Evolutionary conservation across 331 rosid genomes (phyloP).

Genomic region (Malus hybrid): DNA sequence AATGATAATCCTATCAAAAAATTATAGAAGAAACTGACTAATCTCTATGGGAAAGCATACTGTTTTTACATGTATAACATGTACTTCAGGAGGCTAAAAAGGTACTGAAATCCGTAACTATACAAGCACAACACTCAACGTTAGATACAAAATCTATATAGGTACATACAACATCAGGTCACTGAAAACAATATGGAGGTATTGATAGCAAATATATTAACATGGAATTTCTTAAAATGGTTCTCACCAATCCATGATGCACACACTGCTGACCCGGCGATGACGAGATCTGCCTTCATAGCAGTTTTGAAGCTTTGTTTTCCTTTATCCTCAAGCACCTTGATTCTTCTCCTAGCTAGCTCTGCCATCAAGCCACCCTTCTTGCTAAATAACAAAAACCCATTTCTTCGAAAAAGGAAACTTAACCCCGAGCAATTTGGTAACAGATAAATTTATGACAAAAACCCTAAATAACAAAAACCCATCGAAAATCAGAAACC

Average conservation of each 20-base stretch:
- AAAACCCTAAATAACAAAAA: too few species aligned
- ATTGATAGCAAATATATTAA: background rate
- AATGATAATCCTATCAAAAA: background rate
- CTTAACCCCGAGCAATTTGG: too few species aligned
- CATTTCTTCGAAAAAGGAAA: too few species aligned
- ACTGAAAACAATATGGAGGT: background rate
- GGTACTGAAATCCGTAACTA: background rate
- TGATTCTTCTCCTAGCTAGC: conserved; percentile 65
- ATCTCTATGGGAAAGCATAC: background rate
- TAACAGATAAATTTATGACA: too few species aligned
- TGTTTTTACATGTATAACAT: background rate
- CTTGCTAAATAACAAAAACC: conserved; percentile 33
- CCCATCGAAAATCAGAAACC: too few species aligned
- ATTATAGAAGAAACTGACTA: background rate
- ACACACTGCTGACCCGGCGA: conserved; percentile 86
- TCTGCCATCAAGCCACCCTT: conserved; percentile 86
- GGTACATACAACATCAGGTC: background rate
- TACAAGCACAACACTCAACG: background rate
- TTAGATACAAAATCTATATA: background rate
- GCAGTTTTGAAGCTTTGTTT: conserved; percentile 68
- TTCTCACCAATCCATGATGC: conserved; percentile 89
- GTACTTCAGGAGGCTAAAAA: conserved; percentile 4
- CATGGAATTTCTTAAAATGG: conserved; percentile 5
- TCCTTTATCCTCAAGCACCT: conserved; percentile 73
- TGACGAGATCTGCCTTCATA: conserved; percentile 68